A percentile compares a stretch with the other conserved stretches of the same genome.
Conservation (phyloP, 108 stramenopile genomes). For the Skeletonema potamos region DNA sequence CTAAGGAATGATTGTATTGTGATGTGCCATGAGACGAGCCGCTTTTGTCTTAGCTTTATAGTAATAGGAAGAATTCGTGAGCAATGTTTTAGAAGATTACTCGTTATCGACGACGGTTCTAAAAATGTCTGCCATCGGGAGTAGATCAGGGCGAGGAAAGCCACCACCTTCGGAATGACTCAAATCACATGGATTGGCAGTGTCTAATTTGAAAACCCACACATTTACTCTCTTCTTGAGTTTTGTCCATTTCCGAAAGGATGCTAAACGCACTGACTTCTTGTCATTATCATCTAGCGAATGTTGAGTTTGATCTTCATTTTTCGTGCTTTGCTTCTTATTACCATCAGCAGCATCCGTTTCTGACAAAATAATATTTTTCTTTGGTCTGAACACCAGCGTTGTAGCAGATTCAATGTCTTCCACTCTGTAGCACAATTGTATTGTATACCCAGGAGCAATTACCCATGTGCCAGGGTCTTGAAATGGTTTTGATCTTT, state of each 20-base stretch:
- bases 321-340: neutral
- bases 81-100: neutral
- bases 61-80: neutral
- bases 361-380: neutral
- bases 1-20: neutral
- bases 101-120: slow-evolving; percentile 6
- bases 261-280: slow-evolving; percentile 27
- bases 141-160: slow-evolving; percentile 53
- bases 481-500: slow-evolving; percentile 30
- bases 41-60: neutral
- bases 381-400: slow-evolving; percentile 13
- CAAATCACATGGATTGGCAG: slow-evolving; percentile 41
- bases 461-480: slow-evolving; percentile 41
- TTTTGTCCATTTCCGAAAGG: slow-evolving; percentile 52
- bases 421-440: slow-evolving; percentile 44
- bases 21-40: neutral
- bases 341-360: neutral
- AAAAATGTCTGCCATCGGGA: slow-evolving; percentile 54
- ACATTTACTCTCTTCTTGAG: slow-evolving; percentile 48
- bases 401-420: slow-evolving; percentile 26
- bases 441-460: slow-evolving; percentile 34
- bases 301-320: slow-evolving; percentile 3
- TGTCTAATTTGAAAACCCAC: slow-evolving; percentile 52
- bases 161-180: slow-evolving; percentile 46
- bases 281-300: neutral